Evolutionary conservation across 768 basidiomycete genomes (phyloP).

Genomic region (Postia placenta): DNA sequence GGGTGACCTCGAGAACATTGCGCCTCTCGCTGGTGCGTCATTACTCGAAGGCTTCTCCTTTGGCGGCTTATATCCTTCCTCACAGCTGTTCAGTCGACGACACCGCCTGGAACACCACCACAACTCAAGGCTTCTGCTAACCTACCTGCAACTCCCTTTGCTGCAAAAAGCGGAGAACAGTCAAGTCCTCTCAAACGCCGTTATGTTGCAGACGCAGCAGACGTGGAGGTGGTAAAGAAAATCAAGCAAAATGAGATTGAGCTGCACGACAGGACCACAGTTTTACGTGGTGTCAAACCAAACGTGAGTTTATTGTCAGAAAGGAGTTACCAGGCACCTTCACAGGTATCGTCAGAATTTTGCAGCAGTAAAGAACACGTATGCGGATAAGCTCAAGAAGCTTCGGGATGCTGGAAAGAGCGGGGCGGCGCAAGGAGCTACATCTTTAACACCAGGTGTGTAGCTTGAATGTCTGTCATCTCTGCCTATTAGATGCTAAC

Average conservation of each 20-base stretch:
- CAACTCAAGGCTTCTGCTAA: conserved; percentile 14
- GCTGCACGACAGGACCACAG: conserved; percentile 52
- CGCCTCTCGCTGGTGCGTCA: conserved; percentile 38
- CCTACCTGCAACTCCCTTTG: conserved; percentile 12
- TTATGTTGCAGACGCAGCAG: conserved; percentile 72
- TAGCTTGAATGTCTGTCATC: neutral
- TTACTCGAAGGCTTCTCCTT: too few relatives aligned
- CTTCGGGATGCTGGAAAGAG: conserved; percentile 60
- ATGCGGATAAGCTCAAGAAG: conserved; percentile 74
- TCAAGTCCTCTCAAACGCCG: conserved; percentile 59
- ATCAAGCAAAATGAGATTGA: conserved; percentile 75
- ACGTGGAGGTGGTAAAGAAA: conserved; percentile 82
- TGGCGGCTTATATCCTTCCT: neutral
- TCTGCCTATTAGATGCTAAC: neutral
- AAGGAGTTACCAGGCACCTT: too few relatives aligned
- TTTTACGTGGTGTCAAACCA: neutral
- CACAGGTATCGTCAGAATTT: too few relatives aligned
- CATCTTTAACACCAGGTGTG: conserved; percentile 37
- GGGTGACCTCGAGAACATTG: conserved; percentile 43
- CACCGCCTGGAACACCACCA: conserved; percentile 54
- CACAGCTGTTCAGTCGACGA: conserved; percentile 42
- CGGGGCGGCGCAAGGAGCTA: conserved; percentile 32
- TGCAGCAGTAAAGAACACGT: conserved; percentile 54
- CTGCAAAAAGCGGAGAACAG: conserved; percentile 21
- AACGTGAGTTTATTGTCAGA: neutral